Base-by-base conservation (phyloP, 306 rosid genomes). In the Chamaecrista fasciculata region DNA sequence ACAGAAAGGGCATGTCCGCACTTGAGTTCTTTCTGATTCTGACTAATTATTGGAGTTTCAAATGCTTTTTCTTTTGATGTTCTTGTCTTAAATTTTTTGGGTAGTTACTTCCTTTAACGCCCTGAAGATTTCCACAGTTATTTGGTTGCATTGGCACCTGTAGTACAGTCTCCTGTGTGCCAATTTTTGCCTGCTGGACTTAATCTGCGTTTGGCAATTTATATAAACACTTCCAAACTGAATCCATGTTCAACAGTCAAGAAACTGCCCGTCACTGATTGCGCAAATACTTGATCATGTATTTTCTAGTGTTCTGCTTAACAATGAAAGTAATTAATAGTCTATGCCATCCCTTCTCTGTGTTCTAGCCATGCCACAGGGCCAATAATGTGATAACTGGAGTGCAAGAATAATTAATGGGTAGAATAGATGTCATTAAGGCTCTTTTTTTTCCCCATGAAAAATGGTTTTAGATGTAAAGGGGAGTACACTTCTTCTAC, bases 11-110 rank as follows among this genome's bases (percentile, higher is more conserved):
- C 29, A 1, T 48, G 46, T 48, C 47, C 3, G 4, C 19, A 48
- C 3, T 16, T 56, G 10, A 39, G 21, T n/a, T 56, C 11, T 6
- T n/a, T 26, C 14, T 12, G 8, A 48, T 18, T 52, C 36, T 7
- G 61, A 33, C n/a, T n/a, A n/a, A n/a, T n/a, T n/a, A n/a, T n/a
- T n/a, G n/a, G 59, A 67, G 61, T 61, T 19, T 37, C 67, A 37
- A 61, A 37, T 62, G 49, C 37, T 19, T 39, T 11, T 39, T 25
- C 29, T 46, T 11, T 36, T 46, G 14, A 29, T 39, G 15, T 57
- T 29, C 7, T 29, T 6, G 53, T 47, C 15, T 58, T 31, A 14
- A 57, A n/a, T 7, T 31, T 56, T 29, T 1, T 7, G 29, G 40
- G 29, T 56, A 56, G 33, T 2, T 31, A 31, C 64, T 58, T 58